A percentile compares a stretch with the other conserved stretches of the same genome.
These are phyloP conservation scores for Quercus ilex DNA, from an alignment of 306 rosid genomes.

Conservation along the genomic window DNA sequence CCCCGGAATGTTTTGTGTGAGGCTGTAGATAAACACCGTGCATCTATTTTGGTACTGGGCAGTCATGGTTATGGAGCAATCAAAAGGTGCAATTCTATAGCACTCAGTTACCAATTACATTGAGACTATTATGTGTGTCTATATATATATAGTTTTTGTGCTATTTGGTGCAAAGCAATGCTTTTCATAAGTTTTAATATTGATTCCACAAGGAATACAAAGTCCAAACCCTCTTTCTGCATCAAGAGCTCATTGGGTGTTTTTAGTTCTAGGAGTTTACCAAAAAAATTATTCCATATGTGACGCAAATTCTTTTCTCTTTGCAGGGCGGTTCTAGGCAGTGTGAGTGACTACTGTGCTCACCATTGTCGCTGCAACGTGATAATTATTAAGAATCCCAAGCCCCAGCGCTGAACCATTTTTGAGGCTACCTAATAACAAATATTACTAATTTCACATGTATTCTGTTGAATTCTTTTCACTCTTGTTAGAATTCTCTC, in stretches of 20 bases:
- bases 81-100: slow-evolving; percentile 19
- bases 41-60: slow-evolving; percentile 33
- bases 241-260: too few relatives aligned
- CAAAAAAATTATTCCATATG: not conserved
- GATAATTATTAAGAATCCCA: slow-evolving; percentile 32
- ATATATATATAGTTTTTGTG: too few relatives aligned
- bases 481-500: not conserved
- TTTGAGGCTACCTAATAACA: not conserved
- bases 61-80: slow-evolving; percentile 41
- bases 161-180: too few relatives aligned
- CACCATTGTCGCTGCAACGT: slow-evolving; percentile 33
- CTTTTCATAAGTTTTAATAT: too few relatives aligned
- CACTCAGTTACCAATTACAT: too few relatives aligned
- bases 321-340: slow-evolving; percentile 31
- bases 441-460: not conserved
- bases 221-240: too few relatives aligned
- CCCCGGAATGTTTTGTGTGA: slow-evolving; percentile 32
- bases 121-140: too few relatives aligned
- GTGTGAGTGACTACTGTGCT: slow-evolving; percentile 35
- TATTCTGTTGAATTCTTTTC: not conserved
- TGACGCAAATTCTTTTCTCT: not conserved
- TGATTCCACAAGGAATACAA: too few relatives aligned
- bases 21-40: slow-evolving; percentile 29
- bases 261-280: too few relatives aligned
- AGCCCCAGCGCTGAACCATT: not conserved